Evolutionary conservation across 352 stramenopile genomes (phyloP).

Genomic region (Phytopythium litorale): DNA sequence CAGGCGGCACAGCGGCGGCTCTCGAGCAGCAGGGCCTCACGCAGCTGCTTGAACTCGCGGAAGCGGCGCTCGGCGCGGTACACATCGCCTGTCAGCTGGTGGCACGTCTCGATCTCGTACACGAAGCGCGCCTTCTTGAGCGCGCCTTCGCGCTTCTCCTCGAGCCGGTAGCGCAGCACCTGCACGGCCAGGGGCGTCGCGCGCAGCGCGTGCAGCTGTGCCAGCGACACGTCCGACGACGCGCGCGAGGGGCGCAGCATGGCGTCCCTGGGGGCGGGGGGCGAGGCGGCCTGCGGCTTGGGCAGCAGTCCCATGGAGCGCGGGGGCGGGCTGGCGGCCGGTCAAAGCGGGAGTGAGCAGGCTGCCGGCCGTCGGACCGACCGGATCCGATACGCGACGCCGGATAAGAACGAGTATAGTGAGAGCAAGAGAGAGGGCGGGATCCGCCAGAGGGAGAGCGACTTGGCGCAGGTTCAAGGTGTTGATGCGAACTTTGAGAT

Average conservation of each 20-base stretch:
- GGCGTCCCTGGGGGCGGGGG: neutral
- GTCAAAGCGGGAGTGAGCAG: no score
- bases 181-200: conserved; percentile 38
- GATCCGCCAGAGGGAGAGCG: no score
- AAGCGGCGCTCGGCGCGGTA: conserved; percentile 51
- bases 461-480: conserved; percentile 1
- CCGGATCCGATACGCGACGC: no score
- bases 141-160: conserved; percentile 37
- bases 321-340: no score
- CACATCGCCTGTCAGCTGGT: conserved; percentile 52
- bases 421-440: no score
- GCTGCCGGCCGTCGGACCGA: no score
- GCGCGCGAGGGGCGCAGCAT: conserved; percentile 3
- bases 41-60: conserved; percentile 67
- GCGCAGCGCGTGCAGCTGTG: conserved; percentile 4
- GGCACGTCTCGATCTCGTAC: conserved; percentile 73
- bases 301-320: no score
- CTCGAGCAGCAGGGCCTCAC: conserved; percentile 54
- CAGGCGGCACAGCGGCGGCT: conserved; percentile 48
- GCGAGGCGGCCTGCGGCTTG: neutral
- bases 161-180: conserved; percentile 49
- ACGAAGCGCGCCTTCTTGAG: conserved; percentile 69
- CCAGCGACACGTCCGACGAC: conserved; percentile 3
- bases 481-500: neutral
- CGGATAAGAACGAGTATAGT: no score